phyloP scores from a whole-genome alignment of 148 eudicot genomes.

The Cornus florida region DNA sequence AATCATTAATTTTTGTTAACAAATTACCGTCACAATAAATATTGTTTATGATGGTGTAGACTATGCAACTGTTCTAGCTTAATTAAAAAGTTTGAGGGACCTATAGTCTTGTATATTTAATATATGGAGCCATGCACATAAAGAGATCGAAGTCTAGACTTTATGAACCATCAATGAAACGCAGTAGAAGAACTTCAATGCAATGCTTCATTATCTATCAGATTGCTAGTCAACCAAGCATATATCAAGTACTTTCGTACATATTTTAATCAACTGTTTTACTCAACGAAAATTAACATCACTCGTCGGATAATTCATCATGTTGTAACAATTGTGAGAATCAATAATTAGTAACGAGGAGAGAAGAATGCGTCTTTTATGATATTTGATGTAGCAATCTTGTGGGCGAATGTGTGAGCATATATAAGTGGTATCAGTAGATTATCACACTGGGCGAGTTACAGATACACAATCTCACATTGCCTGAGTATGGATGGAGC shows the following conservation, averaged over 20 bases:
- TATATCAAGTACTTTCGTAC: no score
- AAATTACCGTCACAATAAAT: conserved; percentile 13
- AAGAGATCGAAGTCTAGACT: background rate
- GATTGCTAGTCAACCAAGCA: background rate
- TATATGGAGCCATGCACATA: background rate
- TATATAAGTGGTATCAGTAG: no score
- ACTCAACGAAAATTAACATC: no score
- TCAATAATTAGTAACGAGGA: no score
- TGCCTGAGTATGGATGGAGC: no score
- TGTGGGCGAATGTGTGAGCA: no score
- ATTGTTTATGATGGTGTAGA: conserved; percentile 13
- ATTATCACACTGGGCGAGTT: no score
- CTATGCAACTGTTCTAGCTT: conserved; percentile 11
- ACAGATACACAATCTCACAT: no score
- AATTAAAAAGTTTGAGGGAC: conserved; percentile 11
- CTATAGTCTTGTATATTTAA: background rate
- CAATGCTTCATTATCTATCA: background rate
- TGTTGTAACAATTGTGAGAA: background rate
- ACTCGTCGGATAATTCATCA: background rate
- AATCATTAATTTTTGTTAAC: background rate
- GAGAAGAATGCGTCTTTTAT: no score
- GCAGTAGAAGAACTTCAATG: background rate
- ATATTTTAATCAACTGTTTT: no score
- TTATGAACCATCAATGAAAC: conserved; percentile 15
- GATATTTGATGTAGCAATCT: no score